Percentiles rank a stretch among this genome's conserved stretches.
phyloP scores from a whole-genome alignment of 2,329 filamentous ascomycete species.

The Drechslerella coelobrocha region DNA sequence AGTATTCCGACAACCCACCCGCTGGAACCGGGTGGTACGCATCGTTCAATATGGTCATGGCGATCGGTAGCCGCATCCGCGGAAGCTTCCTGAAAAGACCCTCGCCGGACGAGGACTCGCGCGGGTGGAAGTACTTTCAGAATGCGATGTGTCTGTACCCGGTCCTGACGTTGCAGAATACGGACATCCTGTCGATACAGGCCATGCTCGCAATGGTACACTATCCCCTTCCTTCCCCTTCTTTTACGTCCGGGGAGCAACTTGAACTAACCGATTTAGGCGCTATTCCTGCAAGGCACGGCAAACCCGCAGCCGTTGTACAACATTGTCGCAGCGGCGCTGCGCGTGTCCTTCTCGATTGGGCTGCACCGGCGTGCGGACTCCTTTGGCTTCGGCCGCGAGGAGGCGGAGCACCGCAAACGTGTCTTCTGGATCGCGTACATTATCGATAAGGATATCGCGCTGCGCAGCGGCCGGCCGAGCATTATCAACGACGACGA shows the following conservation, averaged over 20 bases:
- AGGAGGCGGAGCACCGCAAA: conserved; percentile 90
- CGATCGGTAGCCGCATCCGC: conserved; percentile 88
- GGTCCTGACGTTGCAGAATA: conserved; percentile 93
- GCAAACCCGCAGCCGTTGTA: conserved; percentile 95
- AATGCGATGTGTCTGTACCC: conserved; percentile 93
- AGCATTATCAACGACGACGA: conserved; percentile 78
- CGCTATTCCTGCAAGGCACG: conserved; percentile 92
- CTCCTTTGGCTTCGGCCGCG: conserved; percentile 88
- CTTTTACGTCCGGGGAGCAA: background rate
- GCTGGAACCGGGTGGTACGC: conserved; percentile 98
- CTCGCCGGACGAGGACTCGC: conserved; percentile 80
- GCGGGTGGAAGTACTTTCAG: conserved; percentile 90
- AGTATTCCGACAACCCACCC: conserved; percentile 91
- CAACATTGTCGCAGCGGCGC: conserved; percentile 86
- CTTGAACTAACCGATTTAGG: conserved; percentile 58
- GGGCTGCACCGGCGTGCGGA: conserved; percentile 92
- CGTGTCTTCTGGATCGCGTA: conserved; percentile 80
- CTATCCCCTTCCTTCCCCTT: conserved; percentile 17
- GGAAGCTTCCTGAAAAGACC: conserved; percentile 76
- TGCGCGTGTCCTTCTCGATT: conserved; percentile 89
- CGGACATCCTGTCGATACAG: conserved; percentile 92
- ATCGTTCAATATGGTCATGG: conserved; percentile 88
- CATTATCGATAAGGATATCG: conserved; percentile 75
- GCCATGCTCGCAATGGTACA: conserved; percentile 84
- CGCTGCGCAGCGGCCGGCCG: conserved; percentile 73